Evolutionary conservation across 2,329 filamentous ascomycete genomes (phyloP).

Genomic region (Neofusicoccum kwambonambiense): DNA sequence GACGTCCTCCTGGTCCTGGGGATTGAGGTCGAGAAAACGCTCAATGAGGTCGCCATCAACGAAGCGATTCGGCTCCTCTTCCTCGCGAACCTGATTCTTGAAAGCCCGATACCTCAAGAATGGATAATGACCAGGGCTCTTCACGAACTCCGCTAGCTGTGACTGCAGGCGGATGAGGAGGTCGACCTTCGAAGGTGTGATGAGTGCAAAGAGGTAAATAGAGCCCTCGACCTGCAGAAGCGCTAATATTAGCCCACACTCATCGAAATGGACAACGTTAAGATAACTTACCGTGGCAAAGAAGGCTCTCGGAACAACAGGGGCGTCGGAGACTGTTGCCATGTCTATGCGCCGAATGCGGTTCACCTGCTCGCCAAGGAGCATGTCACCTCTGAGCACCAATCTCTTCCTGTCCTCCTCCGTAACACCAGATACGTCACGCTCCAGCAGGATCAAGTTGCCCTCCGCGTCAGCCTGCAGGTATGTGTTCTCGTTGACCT

Average conservation of each 20-base stretch:
- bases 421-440: constrained; percentile 70
- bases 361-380: constrained; percentile 91
- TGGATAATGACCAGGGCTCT: constrained; percentile 68
- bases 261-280: too few relatives aligned
- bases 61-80: constrained; percentile 78
- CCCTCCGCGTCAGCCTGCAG: constrained; percentile 84
- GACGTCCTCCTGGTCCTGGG: constrained; percentile 56
- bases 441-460: constrained; percentile 77
- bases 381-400: constrained; percentile 75
- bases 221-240: constrained; percentile 73
- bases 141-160: constrained; percentile 59
- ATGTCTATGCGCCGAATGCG: constrained; percentile 74
- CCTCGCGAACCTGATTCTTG: constrained; percentile 67
- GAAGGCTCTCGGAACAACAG: constrained; percentile 80
- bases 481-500: constrained; percentile 71
- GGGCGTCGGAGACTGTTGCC: constrained; percentile 60
- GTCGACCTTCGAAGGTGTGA: constrained; percentile 70
- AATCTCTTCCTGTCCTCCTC: constrained; percentile 70
- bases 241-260: too few relatives aligned
- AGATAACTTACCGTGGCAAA: constrained; percentile 71
- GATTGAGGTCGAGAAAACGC: constrained; percentile 71
- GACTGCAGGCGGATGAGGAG: constrained; percentile 79
- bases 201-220: constrained; percentile 84
- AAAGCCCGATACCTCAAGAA: constrained; percentile 84
- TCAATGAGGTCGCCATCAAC: constrained; percentile 92